Evolutionary conservation across 1,284 basidiomycete species (phyloP).

Genomic region (Ganoderma sinense): DNA sequence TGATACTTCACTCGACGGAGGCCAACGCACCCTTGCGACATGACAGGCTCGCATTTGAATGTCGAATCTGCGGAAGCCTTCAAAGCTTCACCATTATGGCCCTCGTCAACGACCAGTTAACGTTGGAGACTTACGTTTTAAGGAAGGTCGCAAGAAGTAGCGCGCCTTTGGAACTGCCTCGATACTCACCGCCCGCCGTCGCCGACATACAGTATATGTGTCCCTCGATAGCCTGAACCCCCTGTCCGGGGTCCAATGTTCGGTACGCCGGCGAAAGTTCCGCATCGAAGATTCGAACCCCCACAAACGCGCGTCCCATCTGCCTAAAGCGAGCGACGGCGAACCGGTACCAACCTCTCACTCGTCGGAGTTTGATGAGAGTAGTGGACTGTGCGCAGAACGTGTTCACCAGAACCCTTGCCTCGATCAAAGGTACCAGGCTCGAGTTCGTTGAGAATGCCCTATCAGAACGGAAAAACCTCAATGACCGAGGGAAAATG

Average conservation of each 20-base stretch:
- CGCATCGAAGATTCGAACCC: not conserved
- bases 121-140: not conserved
- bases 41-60: not conserved
- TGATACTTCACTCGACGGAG: not conserved
- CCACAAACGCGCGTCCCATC: not conserved
- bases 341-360: not conserved
- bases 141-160: not conserved
- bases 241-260: slow-evolving; percentile 1
- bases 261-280: not conserved
- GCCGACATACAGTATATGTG: not conserved
- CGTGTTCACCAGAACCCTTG: not conserved
- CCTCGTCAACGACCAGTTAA: not conserved
- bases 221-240: not conserved
- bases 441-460: not conserved
- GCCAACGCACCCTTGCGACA: not conserved
- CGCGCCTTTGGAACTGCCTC: not conserved
- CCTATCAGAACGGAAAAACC: not conserved
- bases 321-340: not conserved
- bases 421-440: not conserved
- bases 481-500: not conserved
- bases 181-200: not conserved
- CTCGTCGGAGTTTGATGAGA: not conserved
- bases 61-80: not conserved
- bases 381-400: not conserved
- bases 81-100: not conserved